Evolutionary conservation across 148 eudicot species (phyloP), one percentile per base, ranked within the genome.

Genomic region (Rhododendron mucronatum): DNA sequence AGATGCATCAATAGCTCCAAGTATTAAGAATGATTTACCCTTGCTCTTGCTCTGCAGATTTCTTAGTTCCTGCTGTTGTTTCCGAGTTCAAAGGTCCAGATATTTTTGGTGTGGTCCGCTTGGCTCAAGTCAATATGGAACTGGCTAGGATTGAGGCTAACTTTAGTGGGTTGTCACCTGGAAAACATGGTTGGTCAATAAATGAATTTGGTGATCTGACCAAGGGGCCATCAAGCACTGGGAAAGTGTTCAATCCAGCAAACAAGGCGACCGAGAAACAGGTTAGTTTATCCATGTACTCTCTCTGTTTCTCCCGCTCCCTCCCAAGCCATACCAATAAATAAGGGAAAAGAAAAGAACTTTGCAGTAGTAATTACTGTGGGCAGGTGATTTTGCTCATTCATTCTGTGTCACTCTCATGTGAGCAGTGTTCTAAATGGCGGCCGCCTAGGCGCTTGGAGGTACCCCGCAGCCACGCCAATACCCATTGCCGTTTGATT

Each of bases 151-250:
- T 97, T 55, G 98, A 97, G 89, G 98, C 99, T 86, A 94, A 88
- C 85, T 92, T 97, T 79, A 93, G 95, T 81, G 99, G 99, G 33
- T 84, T 97, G 88, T 84, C 99, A 59, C 98, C 98, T 83, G 98
- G 98, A 78, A 95, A 93, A 87, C 96, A 93, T 85, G 98, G 95
- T 63, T 94, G 96, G 94, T 93, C 99, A 11, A 95, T 97, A 26
- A 97, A 97, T 84, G 94, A 97, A 86, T 97, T 86, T 85, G 99
- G 99, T 77, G 99, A 97, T 86, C 89, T 97, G 75, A 97, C 99
- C 10, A 92, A 84, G 84, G 98, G 99, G 59, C 94, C 95, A 69
- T 93, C 92, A 71, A 95, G 99, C 92, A 97, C 99, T 7, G 99
- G 98, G 28, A 94, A 93, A 89, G 85, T 95, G 81, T 97, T 93